phyloP scores from a whole-genome alignment of 1,139 yeast species.

The Saccharomycopsis phalli region DNA sequence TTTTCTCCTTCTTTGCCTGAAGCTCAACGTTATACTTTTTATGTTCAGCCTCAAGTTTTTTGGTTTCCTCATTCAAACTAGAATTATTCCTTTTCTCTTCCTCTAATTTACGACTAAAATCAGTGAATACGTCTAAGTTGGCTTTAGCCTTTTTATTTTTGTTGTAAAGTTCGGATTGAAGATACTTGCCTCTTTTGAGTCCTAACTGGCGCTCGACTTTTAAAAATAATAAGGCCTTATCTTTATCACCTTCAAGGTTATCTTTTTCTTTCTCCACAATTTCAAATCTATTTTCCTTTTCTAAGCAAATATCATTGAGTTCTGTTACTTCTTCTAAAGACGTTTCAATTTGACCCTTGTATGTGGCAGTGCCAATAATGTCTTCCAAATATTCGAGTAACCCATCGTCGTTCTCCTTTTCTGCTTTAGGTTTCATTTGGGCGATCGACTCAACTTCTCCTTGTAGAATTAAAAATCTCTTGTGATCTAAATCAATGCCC shows the following conservation, averaged over 20 bases:
- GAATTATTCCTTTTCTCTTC: constrained; percentile 41
- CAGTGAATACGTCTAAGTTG: constrained; percentile 30
- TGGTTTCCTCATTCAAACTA: constrained; percentile 36
- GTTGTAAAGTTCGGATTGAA: constrained; percentile 43
- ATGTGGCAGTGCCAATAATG: constrained; percentile 87
- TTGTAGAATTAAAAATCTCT: constrained; percentile 85
- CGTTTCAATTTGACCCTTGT: constrained; percentile 69
- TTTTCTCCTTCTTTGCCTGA: constrained; percentile 28
- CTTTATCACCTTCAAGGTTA: constrained; percentile 59
- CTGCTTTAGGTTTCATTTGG: constrained; percentile 97
- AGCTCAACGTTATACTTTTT: constrained; percentile 29
- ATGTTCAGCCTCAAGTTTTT: constrained; percentile 33
- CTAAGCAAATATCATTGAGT: constrained; percentile 69
- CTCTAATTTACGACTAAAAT: constrained; percentile 36
- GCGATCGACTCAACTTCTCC: constrained; percentile 99
- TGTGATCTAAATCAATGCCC: constrained; percentile 93
- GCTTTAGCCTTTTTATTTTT: constrained; percentile 35
- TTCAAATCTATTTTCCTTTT: constrained; percentile 71
- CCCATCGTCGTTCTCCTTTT: constrained; percentile 87
- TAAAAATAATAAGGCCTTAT: constrained; percentile 60
- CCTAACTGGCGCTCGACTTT: constrained; percentile 55
- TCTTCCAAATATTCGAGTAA: constrained; percentile 89
- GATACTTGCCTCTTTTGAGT: constrained; percentile 44
- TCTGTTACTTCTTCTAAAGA: constrained; percentile 51
- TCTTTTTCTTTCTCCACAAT: constrained; percentile 72